phyloP scores from a whole-genome alignment of 257 asterid genomes.

The Nicotiana tomentosiformis region DNA sequence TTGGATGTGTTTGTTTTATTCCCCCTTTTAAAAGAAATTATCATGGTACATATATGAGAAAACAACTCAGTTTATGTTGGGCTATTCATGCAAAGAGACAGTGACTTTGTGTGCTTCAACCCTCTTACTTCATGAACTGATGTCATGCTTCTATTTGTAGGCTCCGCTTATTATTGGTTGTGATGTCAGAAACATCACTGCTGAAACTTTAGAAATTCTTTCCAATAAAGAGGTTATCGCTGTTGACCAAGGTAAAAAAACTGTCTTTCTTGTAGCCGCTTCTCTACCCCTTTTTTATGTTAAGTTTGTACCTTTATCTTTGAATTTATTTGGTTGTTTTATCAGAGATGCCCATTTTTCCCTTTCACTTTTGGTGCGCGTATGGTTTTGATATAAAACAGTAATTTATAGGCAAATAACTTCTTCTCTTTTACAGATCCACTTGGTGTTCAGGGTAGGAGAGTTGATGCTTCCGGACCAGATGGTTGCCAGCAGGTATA shows the following conservation, averaged over 20 bases:
- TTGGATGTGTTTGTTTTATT: neutral
- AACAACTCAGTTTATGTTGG: neutral
- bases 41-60: neutral
- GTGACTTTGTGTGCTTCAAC: neutral
- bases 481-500: conserved; percentile 57
- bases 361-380: neutral
- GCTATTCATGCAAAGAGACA: neutral
- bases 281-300: neutral
- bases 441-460: conserved; percentile 94
- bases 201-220: conserved; percentile 65
- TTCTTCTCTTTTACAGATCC: conserved; percentile 47
- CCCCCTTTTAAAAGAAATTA: too few relatives aligned
- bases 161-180: conserved; percentile 91
- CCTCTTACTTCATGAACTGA: neutral
- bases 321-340: neutral
- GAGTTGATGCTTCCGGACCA: conserved; percentile 56
- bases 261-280: neutral
- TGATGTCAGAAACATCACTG: conserved; percentile 80
- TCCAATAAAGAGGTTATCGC: conserved; percentile 80
- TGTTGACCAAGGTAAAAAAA: conserved; percentile 71
- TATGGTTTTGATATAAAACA: neutral
- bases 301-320: neutral
- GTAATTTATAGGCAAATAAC: neutral
- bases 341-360: neutral
- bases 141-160: conserved; percentile 30